Base-by-base conservation (phyloP, 306 rosid species). In the Cucurbita moschata region DNA sequence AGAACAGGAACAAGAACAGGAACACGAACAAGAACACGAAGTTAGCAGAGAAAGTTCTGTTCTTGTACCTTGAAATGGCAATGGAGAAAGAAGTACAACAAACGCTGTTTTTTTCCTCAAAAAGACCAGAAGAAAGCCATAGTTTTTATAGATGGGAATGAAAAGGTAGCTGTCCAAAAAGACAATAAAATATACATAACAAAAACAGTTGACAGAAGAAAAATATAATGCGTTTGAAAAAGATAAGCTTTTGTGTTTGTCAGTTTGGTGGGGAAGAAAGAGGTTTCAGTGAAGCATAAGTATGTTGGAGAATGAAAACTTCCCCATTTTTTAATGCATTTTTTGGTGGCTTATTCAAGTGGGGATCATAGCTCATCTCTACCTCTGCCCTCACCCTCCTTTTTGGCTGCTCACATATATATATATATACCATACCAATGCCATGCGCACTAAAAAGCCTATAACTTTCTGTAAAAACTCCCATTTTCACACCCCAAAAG, bases 371-470 rank as follows among this genome's bases (percentile, higher is more conserved):
- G 68, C 68, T 61, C 46, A 61, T 39, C 49, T 39, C 49, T 85
- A 84, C 86, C 7, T 67, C 72, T 66, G 72, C 44, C 78, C 81
- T 83, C 90, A 81, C 85, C 68, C 72, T 75, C 80, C 82, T 85
- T 90, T 88, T 81, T 58, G 76, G 82, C 82, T 84, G 88, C 77
- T 80, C 26, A 26, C 0, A 26, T 71, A 79, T 77, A 82, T 42
- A 46, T 43, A 82, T 66, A 46, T 43, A 19, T 46, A 11, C 81
- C 80, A 61, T 78, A 86, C 89, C 96, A 81, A 60, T 79, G 82
- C 89, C 98, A 90, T 90, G 97, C 94, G 96, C 98, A 87, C 92
- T 82, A 89, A 82, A 88, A 87, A 88, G 88, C 21, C 10, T 83
- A 30, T 21, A 46, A 15, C 72, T 46, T 87, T 74, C 86, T 81